Conservation (phyloP, 345 rosid species). For the Pistacia vera region DNA sequence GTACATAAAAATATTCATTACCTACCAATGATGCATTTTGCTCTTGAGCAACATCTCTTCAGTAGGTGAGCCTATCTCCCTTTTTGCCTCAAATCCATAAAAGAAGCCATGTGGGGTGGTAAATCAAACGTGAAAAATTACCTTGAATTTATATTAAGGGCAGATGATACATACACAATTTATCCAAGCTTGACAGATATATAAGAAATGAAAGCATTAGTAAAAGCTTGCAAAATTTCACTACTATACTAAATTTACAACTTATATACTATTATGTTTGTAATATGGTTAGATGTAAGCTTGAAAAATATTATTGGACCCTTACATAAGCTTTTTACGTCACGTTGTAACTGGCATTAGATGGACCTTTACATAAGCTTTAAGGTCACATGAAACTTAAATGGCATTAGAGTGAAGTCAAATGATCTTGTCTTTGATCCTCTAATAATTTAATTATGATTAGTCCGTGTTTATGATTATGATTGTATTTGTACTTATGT, state of each 20-base stretch:
- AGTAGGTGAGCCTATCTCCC: constrained; percentile 55
- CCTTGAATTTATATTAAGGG: background rate
- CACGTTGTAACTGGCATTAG: too few species aligned
- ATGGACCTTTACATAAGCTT: too few species aligned
- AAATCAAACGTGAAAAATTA: constrained; percentile 13
- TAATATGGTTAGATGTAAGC: background rate
- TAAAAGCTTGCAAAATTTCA: background rate
- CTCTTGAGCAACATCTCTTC: constrained; percentile 64
- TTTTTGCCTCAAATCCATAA: constrained; percentile 55
- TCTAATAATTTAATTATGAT: too few species aligned
- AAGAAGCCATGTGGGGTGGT: constrained; percentile 53
- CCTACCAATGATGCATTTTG: constrained; percentile 73
- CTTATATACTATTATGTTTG: background rate
- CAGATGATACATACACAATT: background rate
- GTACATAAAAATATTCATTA: background rate
- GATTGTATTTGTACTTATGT: too few species aligned
- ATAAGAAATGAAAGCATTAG: background rate
- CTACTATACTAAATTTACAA: background rate
- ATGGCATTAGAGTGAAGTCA: too few species aligned
- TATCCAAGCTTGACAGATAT: background rate
- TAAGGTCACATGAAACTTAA: too few species aligned
- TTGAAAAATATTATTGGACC: too few species aligned
- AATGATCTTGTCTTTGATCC: too few species aligned
- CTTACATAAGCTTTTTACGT: too few species aligned
- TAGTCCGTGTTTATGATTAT: too few species aligned